Base-by-base conservation (phyloP, 2,329 filamentous ascomycete genomes). In the Rutstroemia sp. region DNA sequence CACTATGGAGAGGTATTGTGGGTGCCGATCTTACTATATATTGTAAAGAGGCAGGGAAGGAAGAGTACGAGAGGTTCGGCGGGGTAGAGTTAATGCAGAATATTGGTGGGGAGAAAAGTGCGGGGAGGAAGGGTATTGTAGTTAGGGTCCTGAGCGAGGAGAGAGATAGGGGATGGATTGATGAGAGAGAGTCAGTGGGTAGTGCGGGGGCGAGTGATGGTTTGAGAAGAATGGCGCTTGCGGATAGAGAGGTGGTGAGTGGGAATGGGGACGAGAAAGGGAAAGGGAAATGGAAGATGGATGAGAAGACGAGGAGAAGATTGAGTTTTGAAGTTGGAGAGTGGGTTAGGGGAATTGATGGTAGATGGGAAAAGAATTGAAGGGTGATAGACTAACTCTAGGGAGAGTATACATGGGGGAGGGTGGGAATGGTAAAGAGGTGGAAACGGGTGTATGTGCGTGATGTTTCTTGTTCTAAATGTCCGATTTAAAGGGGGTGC, bases 291-390 rank as follows among this genome's bases (percentile, higher is more conserved):
- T 19, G n/a, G 27, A 25, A 66, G 72, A 69, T 90, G 61, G 84
- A 85, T 59, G 86, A 89, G 70, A 86, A 82, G 66, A 84, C 83
- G 10, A 77, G 91, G 69, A 79, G 90, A 58, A 77, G 91, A 60
- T 74, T 96, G 50, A 86, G 84, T 1, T 96, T 96, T 72, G 92
- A 96, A 74, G 84, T 96, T 61, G 81, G 88, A 54, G 92, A 96
- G 72, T 95, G 87, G 83, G 79, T 90, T 3, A 64, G 65, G 45
- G 63, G 63, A 46, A 49, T 66, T 27, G 65, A 66, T 30, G 58
- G 30, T 25, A 62, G 61, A 0, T 61, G 59, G 52, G 57, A 42
- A 19, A 10, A 19, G 16, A 42, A n/a, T n/a, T 42, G 39, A 42
- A 19, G 39, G 9, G 39, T 42, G 9, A 2, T 41, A 14, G 14